Conservation (phyloP, 2,329 filamentous ascomycete genomes). For the Ascocoryne sarcoides region DNA sequence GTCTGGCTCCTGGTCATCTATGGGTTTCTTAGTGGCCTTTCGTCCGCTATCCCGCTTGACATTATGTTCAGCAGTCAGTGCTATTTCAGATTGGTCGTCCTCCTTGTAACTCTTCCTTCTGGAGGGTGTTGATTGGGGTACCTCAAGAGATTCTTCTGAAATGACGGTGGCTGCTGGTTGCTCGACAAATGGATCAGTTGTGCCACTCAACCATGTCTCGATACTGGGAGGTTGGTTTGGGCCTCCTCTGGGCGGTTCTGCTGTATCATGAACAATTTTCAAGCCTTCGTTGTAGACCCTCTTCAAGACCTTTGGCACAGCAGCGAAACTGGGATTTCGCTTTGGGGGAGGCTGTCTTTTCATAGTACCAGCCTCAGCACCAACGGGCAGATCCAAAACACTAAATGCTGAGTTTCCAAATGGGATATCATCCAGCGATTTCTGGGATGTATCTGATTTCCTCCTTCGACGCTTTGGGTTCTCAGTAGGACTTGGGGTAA, state of each 20-base stretch:
- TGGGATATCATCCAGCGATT: conserved; percentile 52
- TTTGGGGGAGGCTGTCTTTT: conserved; percentile 32
- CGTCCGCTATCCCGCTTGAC: conserved; percentile 2
- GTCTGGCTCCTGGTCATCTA: conserved; percentile 20
- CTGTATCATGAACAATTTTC: conserved; percentile 54
- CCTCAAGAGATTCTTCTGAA: conserved; percentile 24
- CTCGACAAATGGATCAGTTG: conserved; percentile 54
- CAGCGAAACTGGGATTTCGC: conserved; percentile 50
- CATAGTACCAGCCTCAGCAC: conserved; percentile 40
- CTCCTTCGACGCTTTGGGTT: conserved; percentile 14
- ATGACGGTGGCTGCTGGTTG: conserved; percentile 12
- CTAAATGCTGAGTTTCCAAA: conserved; percentile 60
- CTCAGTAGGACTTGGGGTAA: conserved; percentile 18
- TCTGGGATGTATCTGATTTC: conserved; percentile 17
- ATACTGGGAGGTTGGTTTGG: conserved; percentile 54
- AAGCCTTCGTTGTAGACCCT: conserved; percentile 56
- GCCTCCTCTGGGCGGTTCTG: conserved; percentile 44
- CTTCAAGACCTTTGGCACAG: conserved; percentile 54
- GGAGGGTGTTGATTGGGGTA: conserved; percentile 28
- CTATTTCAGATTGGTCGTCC: conserved; percentile 15
- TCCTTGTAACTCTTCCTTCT: conserved; percentile 21
- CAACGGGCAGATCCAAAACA: conserved; percentile 48
- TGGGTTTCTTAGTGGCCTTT: conserved; percentile 18
- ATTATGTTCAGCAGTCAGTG: conserved; percentile 12
- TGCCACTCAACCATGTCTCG: conserved; percentile 56